A percentile compares a stretch with the other conserved stretches of the same genome.
These are phyloP conservation scores for Vicia sativa DNA, from an alignment of 306 rosid species.

Conservation along the genomic window DNA sequence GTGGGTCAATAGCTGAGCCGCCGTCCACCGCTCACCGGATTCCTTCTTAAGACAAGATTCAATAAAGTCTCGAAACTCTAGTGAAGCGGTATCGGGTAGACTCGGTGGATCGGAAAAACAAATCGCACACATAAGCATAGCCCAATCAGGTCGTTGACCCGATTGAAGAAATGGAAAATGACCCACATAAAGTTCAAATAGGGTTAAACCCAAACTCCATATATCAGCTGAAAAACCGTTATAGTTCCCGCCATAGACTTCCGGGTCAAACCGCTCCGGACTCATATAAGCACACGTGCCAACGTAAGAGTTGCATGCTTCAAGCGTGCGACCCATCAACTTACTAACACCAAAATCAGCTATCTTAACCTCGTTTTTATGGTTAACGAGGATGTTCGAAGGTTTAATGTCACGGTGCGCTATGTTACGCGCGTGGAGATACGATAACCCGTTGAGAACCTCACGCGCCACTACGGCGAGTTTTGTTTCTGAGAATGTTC, in stretches of 20 bases:
- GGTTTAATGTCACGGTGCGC: constrained; percentile 92
- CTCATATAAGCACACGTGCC: constrained; percentile 99
- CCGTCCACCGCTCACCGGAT: constrained; percentile 74
- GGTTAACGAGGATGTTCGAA: constrained; percentile 64
- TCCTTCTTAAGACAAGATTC: constrained; percentile 86
- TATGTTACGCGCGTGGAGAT: constrained; percentile 77
- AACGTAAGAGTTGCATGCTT: constrained; percentile 81
- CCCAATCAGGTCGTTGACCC: constrained; percentile 95
- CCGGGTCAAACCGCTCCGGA: constrained; percentile 95
- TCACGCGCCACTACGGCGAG: constrained; percentile 67
- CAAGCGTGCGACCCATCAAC: constrained; percentile 67
- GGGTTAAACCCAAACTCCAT: constrained; percentile 89
- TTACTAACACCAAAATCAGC: constrained; percentile 94
- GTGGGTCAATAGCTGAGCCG: constrained; percentile 66
- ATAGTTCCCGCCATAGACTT: constrained; percentile 71
- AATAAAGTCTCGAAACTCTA: constrained; percentile 60
- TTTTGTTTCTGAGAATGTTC: constrained; percentile 58
- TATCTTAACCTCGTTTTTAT: constrained; percentile 64
- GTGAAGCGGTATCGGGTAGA: constrained; percentile 62
- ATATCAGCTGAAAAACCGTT: constrained; percentile 81
- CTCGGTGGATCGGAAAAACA: constrained; percentile 82
- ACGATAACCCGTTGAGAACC: constrained; percentile 66
- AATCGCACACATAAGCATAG: constrained; percentile 83
- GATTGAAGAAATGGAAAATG: constrained; percentile 79
- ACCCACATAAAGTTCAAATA: constrained; percentile 86